These are phyloP conservation scores for Cenchrus purpureus DNA, from an alignment of 176 grass and related monocot species.

Conservation along the genomic window DNA sequence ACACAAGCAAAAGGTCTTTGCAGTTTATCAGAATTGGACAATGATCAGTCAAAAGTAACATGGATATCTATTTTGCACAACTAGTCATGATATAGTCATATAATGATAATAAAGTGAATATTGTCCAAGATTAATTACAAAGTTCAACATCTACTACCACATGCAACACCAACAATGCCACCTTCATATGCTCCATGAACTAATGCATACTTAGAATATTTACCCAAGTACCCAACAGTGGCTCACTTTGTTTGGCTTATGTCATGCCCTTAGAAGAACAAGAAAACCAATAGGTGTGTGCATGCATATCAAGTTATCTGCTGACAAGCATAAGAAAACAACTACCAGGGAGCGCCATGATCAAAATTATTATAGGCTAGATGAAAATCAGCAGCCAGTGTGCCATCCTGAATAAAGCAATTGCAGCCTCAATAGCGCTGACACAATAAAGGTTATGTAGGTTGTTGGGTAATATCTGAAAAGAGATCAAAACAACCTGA, in stretches of 20 bases:
- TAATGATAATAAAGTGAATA: constrained; percentile 1
- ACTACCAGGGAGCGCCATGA: background rate
- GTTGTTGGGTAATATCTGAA: background rate
- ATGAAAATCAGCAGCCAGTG: background rate
- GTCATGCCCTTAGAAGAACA: constrained; percentile 14
- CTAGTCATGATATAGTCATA: constrained; percentile 13
- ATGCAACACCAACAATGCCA: background rate
- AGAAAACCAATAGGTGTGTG: background rate
- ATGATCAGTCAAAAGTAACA: background rate
- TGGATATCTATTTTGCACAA: constrained; percentile 7
- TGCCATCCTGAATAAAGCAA: background rate
- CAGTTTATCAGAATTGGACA: background rate
- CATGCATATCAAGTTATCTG: background rate
- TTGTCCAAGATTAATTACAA: constrained; percentile 5
- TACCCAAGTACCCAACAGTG: background rate
- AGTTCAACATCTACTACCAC: background rate
- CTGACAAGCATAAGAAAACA: background rate
- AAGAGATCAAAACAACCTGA: background rate
- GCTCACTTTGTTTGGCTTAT: constrained; percentile 6
- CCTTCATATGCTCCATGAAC: background rate
- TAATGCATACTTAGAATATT: background rate
- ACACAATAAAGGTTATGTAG: background rate
- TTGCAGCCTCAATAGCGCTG: background rate
- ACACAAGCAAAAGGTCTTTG: background rate
- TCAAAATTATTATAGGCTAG: constrained; percentile 1